A percentile compares a stretch with the other conserved stretches of the same genome.
Conservation (phyloP, 306 rosid genomes). For the Fagus crenata region DNA sequence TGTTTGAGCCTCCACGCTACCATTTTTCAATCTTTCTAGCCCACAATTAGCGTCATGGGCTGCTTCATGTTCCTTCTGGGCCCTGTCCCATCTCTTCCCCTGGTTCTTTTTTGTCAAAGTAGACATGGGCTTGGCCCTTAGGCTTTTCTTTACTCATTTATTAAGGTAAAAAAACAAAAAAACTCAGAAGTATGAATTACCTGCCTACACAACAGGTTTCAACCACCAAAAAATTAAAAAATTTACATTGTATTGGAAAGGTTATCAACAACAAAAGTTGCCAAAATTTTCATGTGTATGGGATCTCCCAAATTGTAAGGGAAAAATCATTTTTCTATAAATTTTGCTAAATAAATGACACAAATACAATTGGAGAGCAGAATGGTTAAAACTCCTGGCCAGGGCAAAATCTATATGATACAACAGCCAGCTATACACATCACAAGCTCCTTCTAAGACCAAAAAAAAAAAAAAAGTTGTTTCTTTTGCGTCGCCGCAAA, state of each 20-base stretch:
- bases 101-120: too few species aligned
- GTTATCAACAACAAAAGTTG: not conserved
- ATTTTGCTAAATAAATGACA: not conserved
- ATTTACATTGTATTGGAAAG: not conserved
- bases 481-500: not conserved
- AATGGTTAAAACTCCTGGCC: not conserved
- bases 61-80: too few species aligned
- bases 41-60: too few species aligned
- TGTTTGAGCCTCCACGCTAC: too few species aligned
- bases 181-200: too few species aligned
- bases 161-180: too few species aligned
- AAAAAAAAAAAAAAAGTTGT: not conserved
- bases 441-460: not conserved
- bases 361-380: not conserved
- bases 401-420: not conserved
- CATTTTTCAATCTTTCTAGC: too few species aligned
- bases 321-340: not conserved
- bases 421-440: not conserved
- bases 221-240: not conserved
- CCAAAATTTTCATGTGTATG: not conserved
- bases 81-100: too few species aligned
- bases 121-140: too few species aligned
- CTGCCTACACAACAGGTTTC: not conserved
- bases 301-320: constrained; percentile 5
- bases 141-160: too few species aligned